Percentiles rank a stretch among this genome's conserved stretches.
phyloP scores from a whole-genome alignment of 441 rosid species.

The Arabidopsis hybrid region DNA sequence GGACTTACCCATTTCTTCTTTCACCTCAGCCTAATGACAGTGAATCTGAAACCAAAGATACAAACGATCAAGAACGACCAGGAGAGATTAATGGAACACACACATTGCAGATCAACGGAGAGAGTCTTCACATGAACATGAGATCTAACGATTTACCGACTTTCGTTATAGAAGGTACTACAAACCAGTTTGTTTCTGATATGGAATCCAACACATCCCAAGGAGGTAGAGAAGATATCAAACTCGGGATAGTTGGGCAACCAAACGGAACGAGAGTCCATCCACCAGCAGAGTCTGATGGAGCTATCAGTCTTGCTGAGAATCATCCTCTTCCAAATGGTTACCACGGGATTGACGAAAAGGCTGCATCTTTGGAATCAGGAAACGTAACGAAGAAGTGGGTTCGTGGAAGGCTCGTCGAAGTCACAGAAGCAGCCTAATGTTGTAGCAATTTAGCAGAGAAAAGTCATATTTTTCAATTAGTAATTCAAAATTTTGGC shows the following conservation, averaged over 20 bases:
- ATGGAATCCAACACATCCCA: conserved; percentile 25
- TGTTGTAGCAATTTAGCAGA: conserved; percentile 30
- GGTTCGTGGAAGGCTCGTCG: conserved; percentile 87
- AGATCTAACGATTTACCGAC: conserved; percentile 40
- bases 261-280: conserved; percentile 55
- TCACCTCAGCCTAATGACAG: conserved; percentile 41
- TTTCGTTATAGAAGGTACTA: conserved; percentile 43
- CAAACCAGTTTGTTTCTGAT: conserved; percentile 38
- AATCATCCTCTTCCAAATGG: conserved; percentile 53
- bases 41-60: conserved; percentile 37
- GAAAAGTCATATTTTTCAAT: conserved; percentile 10
- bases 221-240: conserved; percentile 41
- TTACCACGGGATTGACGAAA: conserved; percentile 42
- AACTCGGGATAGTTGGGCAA: conserved; percentile 24
- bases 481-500: conserved; percentile 41
- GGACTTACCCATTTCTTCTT: conserved; percentile 36
- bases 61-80: conserved; percentile 30
- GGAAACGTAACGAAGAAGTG: conserved; percentile 67
- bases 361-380: conserved; percentile 37
- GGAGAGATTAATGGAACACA: conserved; percentile 59
- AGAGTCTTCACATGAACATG: conserved; percentile 45
- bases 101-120: conserved; percentile 39
- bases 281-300: conserved; percentile 40
- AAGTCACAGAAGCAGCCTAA: conserved; percentile 52
- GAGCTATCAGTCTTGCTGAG: conserved; percentile 35